Percentiles rank a stretch among this genome's conserved stretches.
phyloP scores from a whole-genome alignment of 2,329 filamentous ascomycete genomes.

The Blastomyces gilchristii region DNA sequence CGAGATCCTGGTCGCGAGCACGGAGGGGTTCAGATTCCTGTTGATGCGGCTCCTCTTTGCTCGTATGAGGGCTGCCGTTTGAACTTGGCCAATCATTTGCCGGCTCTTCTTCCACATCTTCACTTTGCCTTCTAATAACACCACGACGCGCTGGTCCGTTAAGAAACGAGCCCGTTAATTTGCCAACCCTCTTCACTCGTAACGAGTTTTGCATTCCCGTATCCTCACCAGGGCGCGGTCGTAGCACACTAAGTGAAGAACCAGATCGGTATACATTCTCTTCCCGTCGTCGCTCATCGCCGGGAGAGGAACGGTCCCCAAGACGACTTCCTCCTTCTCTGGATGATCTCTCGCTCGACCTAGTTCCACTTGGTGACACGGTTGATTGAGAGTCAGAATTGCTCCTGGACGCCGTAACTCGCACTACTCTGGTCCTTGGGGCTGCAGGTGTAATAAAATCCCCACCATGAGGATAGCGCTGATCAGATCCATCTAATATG shows the following conservation, averaged over 20 bases:
- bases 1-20: conserved; percentile 10
- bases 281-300: conserved; percentile 27
- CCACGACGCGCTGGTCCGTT: conserved; percentile 71
- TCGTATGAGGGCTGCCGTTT: conserved; percentile 24
- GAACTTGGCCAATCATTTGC: conserved; percentile 17
- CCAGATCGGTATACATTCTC: conserved; percentile 26
- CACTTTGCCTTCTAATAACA: conserved; percentile 50
- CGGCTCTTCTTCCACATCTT: conserved; percentile 47
- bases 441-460: conserved; percentile 40
- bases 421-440: conserved; percentile 35
- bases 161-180: conserved; percentile 64
- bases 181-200: conserved; percentile 65
- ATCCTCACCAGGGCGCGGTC: conserved; percentile 49
- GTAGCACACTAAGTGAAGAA: conserved; percentile 27
- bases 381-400: conserved; percentile 33
- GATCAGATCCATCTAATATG: conserved; percentile 11
- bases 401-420: conserved; percentile 34
- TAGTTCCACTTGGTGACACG: conserved; percentile 27
- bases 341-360: conserved; percentile 23
- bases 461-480: conserved; percentile 14
- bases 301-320: conserved; percentile 23
- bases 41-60: conserved; percentile 14
- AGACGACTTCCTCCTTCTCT: conserved; percentile 23
- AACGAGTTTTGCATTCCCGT: conserved; percentile 60
- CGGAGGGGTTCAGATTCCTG: conserved; percentile 4